Conservation (phyloP, 441 rosid species). For the Metrosideros polymorpha region DNA sequence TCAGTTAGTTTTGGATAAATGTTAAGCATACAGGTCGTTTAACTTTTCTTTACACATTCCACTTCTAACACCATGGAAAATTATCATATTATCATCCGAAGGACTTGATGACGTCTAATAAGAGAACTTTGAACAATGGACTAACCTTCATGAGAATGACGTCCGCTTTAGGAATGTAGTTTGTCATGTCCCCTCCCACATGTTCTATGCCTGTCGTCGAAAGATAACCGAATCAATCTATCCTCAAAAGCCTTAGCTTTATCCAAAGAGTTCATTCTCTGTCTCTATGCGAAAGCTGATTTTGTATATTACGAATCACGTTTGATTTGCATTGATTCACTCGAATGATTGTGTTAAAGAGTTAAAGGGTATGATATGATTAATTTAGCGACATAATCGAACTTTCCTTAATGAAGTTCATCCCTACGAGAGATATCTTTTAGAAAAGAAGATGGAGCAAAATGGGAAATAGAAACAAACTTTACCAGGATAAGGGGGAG, state of each 20-base stretch:
- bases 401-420: background rate
- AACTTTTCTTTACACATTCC: no score
- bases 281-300: background rate
- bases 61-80: background rate
- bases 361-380: background rate
- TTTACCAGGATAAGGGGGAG: background rate
- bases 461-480: background rate
- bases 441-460: background rate
- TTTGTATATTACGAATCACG: background rate
- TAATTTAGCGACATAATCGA: background rate
- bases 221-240: background rate
- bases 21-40: no score
- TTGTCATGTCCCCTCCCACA: slow-evolving; percentile 11
- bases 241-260: background rate
- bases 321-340: background rate
- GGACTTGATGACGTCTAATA: background rate
- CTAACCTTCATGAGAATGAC: slow-evolving; percentile 6
- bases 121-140: background rate
- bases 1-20: no score
- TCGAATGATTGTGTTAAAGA: background rate
- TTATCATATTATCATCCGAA: background rate
- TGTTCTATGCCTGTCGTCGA: slow-evolving; percentile 5
- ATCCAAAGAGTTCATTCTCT: background rate
- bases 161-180: slow-evolving; percentile 7
- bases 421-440: background rate